A percentile compares a stretch with the other conserved stretches of the same genome.
These are phyloP conservation scores for Flaveria trinervia DNA, from an alignment of 129 eudicot species.

Conservation along the genomic window DNA sequence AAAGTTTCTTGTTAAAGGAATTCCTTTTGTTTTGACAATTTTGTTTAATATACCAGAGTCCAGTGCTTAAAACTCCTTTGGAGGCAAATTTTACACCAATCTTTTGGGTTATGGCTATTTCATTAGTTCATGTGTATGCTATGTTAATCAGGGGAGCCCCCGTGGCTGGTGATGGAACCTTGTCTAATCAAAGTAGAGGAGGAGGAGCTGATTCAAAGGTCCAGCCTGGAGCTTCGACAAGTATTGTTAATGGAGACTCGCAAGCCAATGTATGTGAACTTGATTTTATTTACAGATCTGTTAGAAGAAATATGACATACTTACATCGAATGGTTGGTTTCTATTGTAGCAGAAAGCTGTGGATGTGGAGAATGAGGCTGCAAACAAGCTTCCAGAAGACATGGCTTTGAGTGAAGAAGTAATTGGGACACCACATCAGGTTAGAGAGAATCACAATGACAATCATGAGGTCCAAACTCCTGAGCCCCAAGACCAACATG, in stretches of 20 bases:
- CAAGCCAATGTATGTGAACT: slow-evolving; percentile 13
- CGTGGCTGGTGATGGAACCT: slow-evolving; percentile 32
- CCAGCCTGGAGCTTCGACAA: slow-evolving; percentile 42
- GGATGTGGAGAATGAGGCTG: slow-evolving; percentile 33
- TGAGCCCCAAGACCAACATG: slow-evolving; percentile 22
- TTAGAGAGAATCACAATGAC: slow-evolving; percentile 22
- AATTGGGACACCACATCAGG: slow-evolving; percentile 56
- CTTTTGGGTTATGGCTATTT: slow-evolving; percentile 5
- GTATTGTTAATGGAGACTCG: slow-evolving; percentile 43
- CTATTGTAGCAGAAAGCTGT: slow-evolving; percentile 31
- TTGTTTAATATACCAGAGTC: background rate
- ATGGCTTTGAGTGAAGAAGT: slow-evolving; percentile 74
- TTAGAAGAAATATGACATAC: background rate
- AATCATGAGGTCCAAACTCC: slow-evolving; percentile 33
- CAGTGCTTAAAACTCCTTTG: background rate
- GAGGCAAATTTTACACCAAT: background rate
- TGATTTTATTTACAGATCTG: background rate
- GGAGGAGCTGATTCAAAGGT: slow-evolving; percentile 22
- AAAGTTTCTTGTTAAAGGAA: background rate
- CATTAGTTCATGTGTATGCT: background rate
- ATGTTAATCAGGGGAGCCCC: slow-evolving; percentile 43
- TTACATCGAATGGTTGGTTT: slow-evolving; percentile 11
- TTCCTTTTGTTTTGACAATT: background rate
- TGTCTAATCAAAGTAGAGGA: slow-evolving; percentile 46
- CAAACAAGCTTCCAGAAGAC: slow-evolving; percentile 35